phyloP scores from a whole-genome alignment of 192 early-diverging fungal species.

The Coemansia reversa region DNA sequence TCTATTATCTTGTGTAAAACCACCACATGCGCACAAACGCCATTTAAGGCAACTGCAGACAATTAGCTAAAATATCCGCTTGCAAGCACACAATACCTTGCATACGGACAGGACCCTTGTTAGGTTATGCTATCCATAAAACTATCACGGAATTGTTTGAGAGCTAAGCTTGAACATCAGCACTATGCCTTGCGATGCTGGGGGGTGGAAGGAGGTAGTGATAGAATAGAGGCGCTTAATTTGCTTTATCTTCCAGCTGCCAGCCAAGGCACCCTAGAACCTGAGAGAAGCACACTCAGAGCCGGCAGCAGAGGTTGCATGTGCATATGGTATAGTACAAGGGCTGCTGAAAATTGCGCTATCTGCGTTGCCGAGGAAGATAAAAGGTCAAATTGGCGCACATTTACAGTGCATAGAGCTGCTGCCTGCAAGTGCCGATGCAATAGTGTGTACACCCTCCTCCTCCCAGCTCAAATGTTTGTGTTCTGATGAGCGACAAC shows the following conservation, averaged over 20 bases:
- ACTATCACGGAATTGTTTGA: no score
- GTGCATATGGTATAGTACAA: conserved; percentile 24
- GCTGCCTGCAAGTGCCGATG: not conserved
- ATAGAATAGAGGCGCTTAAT: not conserved
- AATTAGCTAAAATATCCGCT: conserved; percentile 3
- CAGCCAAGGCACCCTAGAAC: not conserved
- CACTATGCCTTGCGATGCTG: no score
- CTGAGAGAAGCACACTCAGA: not conserved
- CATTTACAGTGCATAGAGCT: conserved; percentile 3
- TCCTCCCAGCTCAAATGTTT: no score
- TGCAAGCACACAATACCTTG: conserved; percentile 5
- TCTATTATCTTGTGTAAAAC: conserved; percentile 20
- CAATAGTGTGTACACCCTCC: no score
- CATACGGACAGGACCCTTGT: no score
- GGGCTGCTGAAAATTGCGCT: not conserved
- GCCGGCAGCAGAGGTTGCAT: conserved; percentile 8
- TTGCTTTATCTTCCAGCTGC: not conserved
- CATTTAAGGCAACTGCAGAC: not conserved
- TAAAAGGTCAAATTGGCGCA: not conserved
- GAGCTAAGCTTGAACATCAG: no score
- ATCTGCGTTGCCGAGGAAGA: not conserved
- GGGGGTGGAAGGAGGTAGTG: no score
- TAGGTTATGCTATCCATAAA: no score
- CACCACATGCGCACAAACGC: not conserved
- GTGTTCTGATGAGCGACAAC: no score